phyloP scores from a whole-genome alignment of 1,284 basidiomycete genomes.

The Naganishia sp. region DNA sequence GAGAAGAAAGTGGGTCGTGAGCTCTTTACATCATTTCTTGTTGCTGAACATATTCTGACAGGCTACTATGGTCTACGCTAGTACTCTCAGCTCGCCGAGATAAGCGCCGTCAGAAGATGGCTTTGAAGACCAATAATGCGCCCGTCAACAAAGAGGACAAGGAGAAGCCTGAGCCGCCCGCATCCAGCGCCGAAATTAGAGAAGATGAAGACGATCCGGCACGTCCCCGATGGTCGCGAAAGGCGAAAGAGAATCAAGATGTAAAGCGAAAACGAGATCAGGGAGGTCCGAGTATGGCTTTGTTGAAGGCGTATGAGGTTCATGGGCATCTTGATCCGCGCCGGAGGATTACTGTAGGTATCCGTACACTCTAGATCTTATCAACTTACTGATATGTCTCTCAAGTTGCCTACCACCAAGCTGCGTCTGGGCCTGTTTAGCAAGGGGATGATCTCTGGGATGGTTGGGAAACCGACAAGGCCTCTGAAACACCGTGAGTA shows the following conservation, averaged over 20 bases:
- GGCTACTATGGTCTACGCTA: slow-evolving; percentile 1
- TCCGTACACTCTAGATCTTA: no score
- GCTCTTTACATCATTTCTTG: no score
- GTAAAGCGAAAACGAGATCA: not conserved
- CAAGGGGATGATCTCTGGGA: slow-evolving; percentile 14
- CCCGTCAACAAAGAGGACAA: not conserved
- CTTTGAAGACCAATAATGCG: not conserved
- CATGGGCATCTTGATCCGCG: slow-evolving; percentile 11
- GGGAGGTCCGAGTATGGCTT: not conserved
- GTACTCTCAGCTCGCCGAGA: slow-evolving; percentile 13
- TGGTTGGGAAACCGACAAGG: not conserved
- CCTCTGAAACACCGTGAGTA: slow-evolving; percentile 10
- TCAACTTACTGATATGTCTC: not conserved
- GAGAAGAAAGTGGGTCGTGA: slow-evolving; percentile 21
- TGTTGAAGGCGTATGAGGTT: slow-evolving; percentile 21
- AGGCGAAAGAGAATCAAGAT: no score
- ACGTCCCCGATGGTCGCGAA: no score
- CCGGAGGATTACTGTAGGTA: slow-evolving; percentile 9
- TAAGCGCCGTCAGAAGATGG: slow-evolving; percentile 9
- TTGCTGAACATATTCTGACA: slow-evolving; percentile 21
- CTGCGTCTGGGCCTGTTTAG: slow-evolving; percentile 15
- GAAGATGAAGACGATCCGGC: not conserved
- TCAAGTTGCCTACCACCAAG: slow-evolving; percentile 7
- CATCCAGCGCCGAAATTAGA: not conserved
- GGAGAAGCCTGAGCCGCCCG: no score